A percentile compares a stretch with the other conserved stretches of the same genome.
phyloP scores from a whole-genome alignment of 2,329 filamentous ascomycete genomes.

The Aureobasidium sp. region DNA sequence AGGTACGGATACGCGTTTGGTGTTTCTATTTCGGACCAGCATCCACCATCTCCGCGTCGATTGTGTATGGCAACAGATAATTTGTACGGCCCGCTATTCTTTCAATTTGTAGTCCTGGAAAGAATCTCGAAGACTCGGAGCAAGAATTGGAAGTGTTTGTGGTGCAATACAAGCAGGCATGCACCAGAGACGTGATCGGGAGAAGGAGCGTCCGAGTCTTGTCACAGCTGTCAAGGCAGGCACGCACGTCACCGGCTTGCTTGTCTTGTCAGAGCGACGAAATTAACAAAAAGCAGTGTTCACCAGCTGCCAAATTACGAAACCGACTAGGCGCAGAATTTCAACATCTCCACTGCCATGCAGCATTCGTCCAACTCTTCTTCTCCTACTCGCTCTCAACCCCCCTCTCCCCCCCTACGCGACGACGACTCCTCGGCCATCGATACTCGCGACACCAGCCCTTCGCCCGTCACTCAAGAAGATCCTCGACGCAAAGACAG shows the following conservation, averaged over 20 bases:
- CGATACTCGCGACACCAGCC: background rate
- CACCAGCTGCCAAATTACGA: conserved; percentile 3
- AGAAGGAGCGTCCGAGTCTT: background rate
- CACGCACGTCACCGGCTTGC: conserved; percentile 2
- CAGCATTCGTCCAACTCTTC: background rate
- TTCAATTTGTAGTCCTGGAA: background rate
- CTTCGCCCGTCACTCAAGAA: background rate
- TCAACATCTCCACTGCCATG: background rate
- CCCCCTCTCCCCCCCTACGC: background rate
- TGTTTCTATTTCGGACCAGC: background rate
- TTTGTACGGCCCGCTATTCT: background rate
- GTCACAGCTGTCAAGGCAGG: background rate
- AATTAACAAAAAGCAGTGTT: conserved; percentile 13
- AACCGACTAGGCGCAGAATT: background rate
- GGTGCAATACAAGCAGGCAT: background rate
- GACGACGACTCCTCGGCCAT: background rate
- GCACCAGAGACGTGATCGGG: background rate
- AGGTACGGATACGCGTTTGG: conserved; percentile 8
- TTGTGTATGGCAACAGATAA: too few species aligned
- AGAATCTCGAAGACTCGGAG: background rate
- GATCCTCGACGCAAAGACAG: background rate
- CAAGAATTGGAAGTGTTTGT: background rate
- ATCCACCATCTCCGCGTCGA: background rate
- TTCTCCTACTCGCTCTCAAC: background rate
- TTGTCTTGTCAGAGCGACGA: background rate